Evolutionary conservation across 2,329 filamentous ascomycete genomes (phyloP), one percentile per base, ranked within the genome.

Genomic region (Bipolaris bicolor): DNA sequence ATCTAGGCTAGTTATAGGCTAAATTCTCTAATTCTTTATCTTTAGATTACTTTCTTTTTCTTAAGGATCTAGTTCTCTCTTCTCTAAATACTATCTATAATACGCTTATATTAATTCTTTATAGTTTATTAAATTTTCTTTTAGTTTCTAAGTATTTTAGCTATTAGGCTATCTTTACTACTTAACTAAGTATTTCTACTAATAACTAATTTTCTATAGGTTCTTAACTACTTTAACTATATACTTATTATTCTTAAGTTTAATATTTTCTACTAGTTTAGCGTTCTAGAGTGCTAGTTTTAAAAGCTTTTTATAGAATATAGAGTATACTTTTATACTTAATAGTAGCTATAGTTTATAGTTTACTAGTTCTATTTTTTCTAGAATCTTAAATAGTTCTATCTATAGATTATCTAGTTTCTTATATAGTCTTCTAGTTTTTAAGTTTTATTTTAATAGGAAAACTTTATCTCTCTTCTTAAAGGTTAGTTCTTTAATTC

Each of bases 261-360:
- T 18, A 33, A 33, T 46, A 22, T 46, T 7, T 15, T 3, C 9
- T n/a, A 9, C 44, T 46, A 46, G 44, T n/a, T 46, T 15, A 6
- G 26, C 11, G 24, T 49, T 15, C 18, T 16, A 2, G 5, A 2
- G 9, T 37, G 7, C 36, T 49, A n/a, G 20, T 49, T 49, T 15
- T 26, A 49, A 15, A 5, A 49, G 46, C 24, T 49, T 49, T 11
- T 49, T 39, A 16, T 39, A 29, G 16, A 49, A 49, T 16, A 39
- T 3, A 39, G 9, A 7, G 33, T 49, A 29, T 6, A 29, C 7
- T 7, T 18, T 16, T 13, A 39, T 49, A 10, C 18, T 7, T 39
- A 26, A 20, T 49, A 39, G 46, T 26, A 49, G 11, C 20, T 26
- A 16, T 10, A 49, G 20, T 29, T 49, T 49, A 16, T 29, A 49